Base-by-base conservation (phyloP, 202 grass and related monocot genomes). In the Sporobolus alterniflorus region DNA sequence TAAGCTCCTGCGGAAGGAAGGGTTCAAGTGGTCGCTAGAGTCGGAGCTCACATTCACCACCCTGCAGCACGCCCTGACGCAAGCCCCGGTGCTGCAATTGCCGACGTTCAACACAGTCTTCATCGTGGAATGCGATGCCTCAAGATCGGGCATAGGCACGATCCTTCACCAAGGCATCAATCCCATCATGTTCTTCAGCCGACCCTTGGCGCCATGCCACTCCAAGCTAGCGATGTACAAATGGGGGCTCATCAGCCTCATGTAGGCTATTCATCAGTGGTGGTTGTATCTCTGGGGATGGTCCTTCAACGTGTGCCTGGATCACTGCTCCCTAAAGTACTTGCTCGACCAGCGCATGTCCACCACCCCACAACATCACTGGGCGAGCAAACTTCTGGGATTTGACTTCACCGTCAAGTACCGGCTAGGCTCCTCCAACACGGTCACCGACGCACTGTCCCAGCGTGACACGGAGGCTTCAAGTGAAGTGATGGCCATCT, bases 21-120 rank as follows among this genome's bases (percentile, higher is more conserved):
- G 42, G 0, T 70, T 70, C 7, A 6, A 3, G 3, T 70, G 67
- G 42, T 18, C 42, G 0, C 1, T 1, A 0, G 6, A 46, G 6
- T 22, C 25, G 0, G 1, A 10, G 0, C 1, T 2, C 0, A 3
- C 44, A 0, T 71, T 71, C 1, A 0, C 1, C 0, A 1, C 2
- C 0, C 3, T 48, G 2, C 24, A 70, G 13, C 6, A 32, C 0
- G 43, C 26, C 0, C 16, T 71, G 1, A 47, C 6, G 2, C 0
- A 0, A 6, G 41, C 24, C 0, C 42, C 24, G 1, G 14, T 48
- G 0, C 6, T 46, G 0, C 6, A 12, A 0, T 6, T 16, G 26
- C 56, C 56, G 0, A 3, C 3, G 0, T 61, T 61, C 11, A 3
- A 7, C 0, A 11, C 4, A 0, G 22, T 4, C 14, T 18, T 63